Evolutionary conservation across 2,329 filamentous ascomycete genomes (phyloP), one percentile per base, ranked within the genome.

Genomic region (Coleophoma cylindrospora): DNA sequence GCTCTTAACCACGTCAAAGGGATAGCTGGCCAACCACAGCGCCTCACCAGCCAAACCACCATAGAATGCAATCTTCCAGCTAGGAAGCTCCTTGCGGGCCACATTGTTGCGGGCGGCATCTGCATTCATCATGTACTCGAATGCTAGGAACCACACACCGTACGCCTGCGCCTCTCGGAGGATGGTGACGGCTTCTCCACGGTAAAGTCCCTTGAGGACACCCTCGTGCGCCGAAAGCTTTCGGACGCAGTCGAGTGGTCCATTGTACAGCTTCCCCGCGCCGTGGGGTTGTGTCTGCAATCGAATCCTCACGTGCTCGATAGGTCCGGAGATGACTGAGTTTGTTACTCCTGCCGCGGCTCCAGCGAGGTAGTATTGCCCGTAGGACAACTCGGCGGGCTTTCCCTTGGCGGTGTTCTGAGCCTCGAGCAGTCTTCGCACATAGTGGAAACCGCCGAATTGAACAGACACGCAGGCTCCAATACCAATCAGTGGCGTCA

Each of bases 381-480:
- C 68, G 71, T 96, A 96, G 19, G 80, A 81, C 32, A 97, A 81
- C 21, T 76, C 74, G 45, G 67, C 41, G 59, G 58, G 59, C 61
- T 67, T 61, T 51, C 63, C 59, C 55, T 64, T 62, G 61, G 72
- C 70, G 56, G 74, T 67, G 70, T 95, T 95, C 57, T 79, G 77
- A 41, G 80, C 74, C 73, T 97, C 92, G 66, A 99, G 84, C 63
- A 81, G 86, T 52, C 94, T 89, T 53, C 89, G 88, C 9, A 92
- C 91, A 65, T 87, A 86, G 76, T 96, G 91, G 78, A 97, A 99
- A 62, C 88, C 94, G 56, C 91, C 94, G 69, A 99, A 99, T 75
- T 99, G 94, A 62, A 99, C 87, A n/a, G 91, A 96, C 43, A 94
- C 91, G 68, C 94, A 99, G 60, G 94, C 94, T 60, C 94, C 94